Evolutionary conservation across 2,329 filamentous ascomycete genomes (phyloP).

Genomic region (Aspergillus tamarii): DNA sequence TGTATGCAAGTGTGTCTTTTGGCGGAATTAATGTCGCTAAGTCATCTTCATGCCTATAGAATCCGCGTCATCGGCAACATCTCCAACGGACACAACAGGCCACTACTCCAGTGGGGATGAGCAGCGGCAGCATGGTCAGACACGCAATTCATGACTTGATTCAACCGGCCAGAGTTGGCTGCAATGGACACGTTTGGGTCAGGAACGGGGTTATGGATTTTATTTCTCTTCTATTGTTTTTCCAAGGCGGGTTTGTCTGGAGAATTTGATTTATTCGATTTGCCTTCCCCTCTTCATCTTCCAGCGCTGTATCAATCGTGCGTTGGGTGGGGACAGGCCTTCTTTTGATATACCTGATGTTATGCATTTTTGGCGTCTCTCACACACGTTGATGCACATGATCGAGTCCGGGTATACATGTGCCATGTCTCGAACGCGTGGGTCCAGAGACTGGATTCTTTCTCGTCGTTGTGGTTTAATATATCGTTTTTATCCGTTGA

Average conservation of each 20-base stretch:
- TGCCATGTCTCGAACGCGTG: constrained; percentile 12
- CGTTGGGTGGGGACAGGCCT: constrained; percentile 15
- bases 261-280: constrained; percentile 21
- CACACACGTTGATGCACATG: constrained; percentile 14
- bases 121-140: constrained; percentile 24
- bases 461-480: constrained; percentile 15
- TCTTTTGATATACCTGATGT: constrained; percentile 12
- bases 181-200: constrained; percentile 20
- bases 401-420: constrained; percentile 8
- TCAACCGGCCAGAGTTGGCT: constrained; percentile 13
- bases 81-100: constrained; percentile 25
- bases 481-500: constrained; percentile 19
- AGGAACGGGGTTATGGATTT: constrained; percentile 20
- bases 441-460: constrained; percentile 12
- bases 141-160: constrained; percentile 22
- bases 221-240: constrained; percentile 18
- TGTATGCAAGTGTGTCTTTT: constrained; percentile 7
- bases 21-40: constrained; percentile 13
- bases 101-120: constrained; percentile 31
- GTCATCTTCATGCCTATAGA: constrained; percentile 13
- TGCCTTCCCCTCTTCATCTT: constrained; percentile 16
- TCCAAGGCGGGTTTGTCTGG: constrained; percentile 21
- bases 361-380: constrained; percentile 13
- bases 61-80: constrained; percentile 23
- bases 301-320: constrained; percentile 9